Conservation (phyloP, 2,329 filamentous ascomycete genomes). For the Tricladium varicosporioides region DNA sequence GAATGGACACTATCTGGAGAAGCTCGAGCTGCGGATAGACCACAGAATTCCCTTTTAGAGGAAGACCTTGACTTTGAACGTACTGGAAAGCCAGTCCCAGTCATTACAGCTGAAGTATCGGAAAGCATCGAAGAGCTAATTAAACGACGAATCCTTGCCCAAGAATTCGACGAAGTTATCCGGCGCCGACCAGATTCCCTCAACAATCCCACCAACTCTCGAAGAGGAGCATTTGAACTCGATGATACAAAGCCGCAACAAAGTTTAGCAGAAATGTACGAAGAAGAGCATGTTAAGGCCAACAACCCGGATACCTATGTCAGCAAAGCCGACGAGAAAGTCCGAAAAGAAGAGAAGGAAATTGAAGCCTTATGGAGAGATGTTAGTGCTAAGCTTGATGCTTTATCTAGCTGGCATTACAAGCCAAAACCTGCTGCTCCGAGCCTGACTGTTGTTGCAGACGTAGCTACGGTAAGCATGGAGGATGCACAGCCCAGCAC, state of each 20-base stretch:
- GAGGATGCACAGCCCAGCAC: slow-evolving; percentile 91
- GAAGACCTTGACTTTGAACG: slow-evolving; percentile 96
- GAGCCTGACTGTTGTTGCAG: slow-evolving; percentile 81
- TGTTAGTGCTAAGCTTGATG: slow-evolving; percentile 76
- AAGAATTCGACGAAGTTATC: slow-evolving; percentile 89
- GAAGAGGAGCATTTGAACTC: slow-evolving; percentile 68
- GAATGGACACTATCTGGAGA: slow-evolving; percentile 91
- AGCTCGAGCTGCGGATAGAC: slow-evolving; percentile 76
- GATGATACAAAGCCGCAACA: slow-evolving; percentile 87
- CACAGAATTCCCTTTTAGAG: slow-evolving; percentile 88
- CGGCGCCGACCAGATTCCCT: slow-evolving; percentile 70
- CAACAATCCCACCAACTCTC: slow-evolving; percentile 58
- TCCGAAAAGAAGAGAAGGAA: slow-evolving; percentile 78
- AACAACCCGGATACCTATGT: slow-evolving; percentile 77
- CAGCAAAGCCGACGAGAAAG: slow-evolving; percentile 78
- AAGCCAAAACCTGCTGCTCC: slow-evolving; percentile 82
- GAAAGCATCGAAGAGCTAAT: slow-evolving; percentile 92
- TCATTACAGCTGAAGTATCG: slow-evolving; percentile 87
- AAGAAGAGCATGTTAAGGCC: slow-evolving; percentile 81
- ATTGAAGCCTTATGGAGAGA: slow-evolving; percentile 82
- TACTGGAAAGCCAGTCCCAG: slow-evolving; percentile 88
- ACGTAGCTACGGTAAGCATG: slow-evolving; percentile 89
- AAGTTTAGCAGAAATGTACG: slow-evolving; percentile 88
- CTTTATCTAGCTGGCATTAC: slow-evolving; percentile 92
- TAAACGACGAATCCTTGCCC: slow-evolving; percentile 85